Conservation (phyloP, 805 yeast species). For the Groenewaldozyma tartarivorans region DNA sequence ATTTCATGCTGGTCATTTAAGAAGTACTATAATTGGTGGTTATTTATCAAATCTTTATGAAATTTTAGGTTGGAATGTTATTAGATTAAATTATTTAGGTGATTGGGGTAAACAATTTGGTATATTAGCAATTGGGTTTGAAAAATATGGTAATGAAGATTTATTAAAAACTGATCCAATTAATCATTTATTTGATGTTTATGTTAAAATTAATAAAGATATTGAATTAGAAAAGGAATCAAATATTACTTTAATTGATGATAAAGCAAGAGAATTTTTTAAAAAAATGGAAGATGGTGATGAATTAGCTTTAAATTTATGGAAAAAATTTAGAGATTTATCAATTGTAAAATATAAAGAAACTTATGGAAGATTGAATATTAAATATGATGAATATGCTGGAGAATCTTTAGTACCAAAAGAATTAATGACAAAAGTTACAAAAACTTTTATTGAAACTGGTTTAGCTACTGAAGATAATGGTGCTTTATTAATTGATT, state of each 20-base stretch:
- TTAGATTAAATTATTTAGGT: slow-evolving; percentile 88
- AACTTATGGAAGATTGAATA: slow-evolving; percentile 89
- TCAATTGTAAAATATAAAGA: slow-evolving; percentile 77
- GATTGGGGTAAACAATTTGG: slow-evolving; percentile 99
- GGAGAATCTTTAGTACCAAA: slow-evolving; percentile 93
- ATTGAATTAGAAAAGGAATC: slow-evolving; percentile 53
- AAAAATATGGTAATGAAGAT: slow-evolving; percentile 74
- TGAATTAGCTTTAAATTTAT: slow-evolving; percentile 59
- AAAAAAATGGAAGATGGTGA: slow-evolving; percentile 92
- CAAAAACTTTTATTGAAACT: slow-evolving; percentile 52
- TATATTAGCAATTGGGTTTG: slow-evolving; percentile 84
- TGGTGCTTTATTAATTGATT: slow-evolving; percentile 85
- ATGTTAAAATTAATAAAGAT: slow-evolving; percentile 77
- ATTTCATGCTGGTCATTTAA: slow-evolving; percentile 97
- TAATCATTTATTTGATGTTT: slow-evolving; percentile 88
- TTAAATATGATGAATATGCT: slow-evolving; percentile 76
- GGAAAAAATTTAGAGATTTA: slow-evolving; percentile 85
- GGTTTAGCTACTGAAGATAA: slow-evolving; percentile 73
- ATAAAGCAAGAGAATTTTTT: slow-evolving; percentile 80
- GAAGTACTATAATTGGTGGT: slow-evolving; percentile 97
- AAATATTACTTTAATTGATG: slow-evolving; percentile 42
- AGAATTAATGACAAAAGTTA: slow-evolving; percentile 58
- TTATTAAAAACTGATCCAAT: slow-evolving; percentile 70
- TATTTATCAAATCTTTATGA: slow-evolving; percentile 85
- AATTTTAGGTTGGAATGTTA: slow-evolving; percentile 85